Conservation (phyloP, 257 asterid genomes). For the Lavandula angustifolia region DNA sequence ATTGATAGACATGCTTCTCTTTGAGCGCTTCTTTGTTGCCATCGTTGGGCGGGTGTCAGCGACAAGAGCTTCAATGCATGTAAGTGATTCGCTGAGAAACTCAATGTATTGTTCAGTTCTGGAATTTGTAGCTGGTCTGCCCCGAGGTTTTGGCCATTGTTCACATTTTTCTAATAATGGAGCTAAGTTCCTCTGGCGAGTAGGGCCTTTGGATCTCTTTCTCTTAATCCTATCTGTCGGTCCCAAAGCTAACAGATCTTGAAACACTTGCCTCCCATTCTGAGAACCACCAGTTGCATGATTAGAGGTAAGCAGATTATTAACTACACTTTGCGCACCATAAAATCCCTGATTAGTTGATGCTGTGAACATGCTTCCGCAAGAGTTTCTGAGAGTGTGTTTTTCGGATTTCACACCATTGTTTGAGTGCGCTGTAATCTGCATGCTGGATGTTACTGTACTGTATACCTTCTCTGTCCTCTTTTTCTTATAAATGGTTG, state of each 20-base stretch:
- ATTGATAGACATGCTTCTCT: slow-evolving; percentile 44
- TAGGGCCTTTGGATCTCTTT: slow-evolving; percentile 55
- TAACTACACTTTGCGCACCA: slow-evolving; percentile 33
- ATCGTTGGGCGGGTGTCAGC: slow-evolving; percentile 43
- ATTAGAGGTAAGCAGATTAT: slow-evolving; percentile 28
- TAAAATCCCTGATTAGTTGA: slow-evolving; percentile 34
- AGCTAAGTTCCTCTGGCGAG: slow-evolving; percentile 48
- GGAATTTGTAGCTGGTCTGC: slow-evolving; percentile 37
- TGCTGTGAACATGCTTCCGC: slow-evolving; percentile 28
- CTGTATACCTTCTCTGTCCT: slow-evolving; percentile 52
- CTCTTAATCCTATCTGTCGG: slow-evolving; percentile 43
- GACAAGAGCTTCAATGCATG: slow-evolving; percentile 57
- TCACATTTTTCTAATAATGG: slow-evolving; percentile 43
- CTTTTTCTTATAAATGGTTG: slow-evolving; percentile 58
- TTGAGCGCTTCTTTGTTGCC: slow-evolving; percentile 60
- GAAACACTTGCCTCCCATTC: slow-evolving; percentile 38
- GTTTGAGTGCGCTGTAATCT: slow-evolving; percentile 29
- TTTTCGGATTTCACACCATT: slow-evolving; percentile 20
- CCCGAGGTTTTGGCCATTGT: slow-evolving; percentile 40
- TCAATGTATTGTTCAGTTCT: slow-evolving; percentile 30
- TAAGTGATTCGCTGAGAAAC: slow-evolving; percentile 38
- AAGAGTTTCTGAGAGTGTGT: slow-evolving; percentile 29
- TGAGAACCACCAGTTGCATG: slow-evolving; percentile 32
- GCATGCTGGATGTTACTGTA: slow-evolving; percentile 41
- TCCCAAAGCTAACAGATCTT: slow-evolving; percentile 47